Evolutionary conservation across 1,139 yeast species (phyloP).

Genomic region (Wickerhamomyces sp.): DNA sequence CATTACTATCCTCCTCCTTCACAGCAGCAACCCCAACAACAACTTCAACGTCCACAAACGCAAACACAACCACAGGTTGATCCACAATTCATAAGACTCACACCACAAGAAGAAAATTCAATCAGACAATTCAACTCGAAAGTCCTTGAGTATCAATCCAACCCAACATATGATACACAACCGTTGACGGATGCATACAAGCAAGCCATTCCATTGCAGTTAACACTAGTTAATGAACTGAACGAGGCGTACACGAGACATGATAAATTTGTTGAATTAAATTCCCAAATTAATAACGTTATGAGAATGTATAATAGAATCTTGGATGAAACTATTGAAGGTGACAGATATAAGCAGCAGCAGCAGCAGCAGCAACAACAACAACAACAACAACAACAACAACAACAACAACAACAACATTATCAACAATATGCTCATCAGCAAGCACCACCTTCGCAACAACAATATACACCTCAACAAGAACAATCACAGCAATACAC

Average conservation of each 20-base stretch:
- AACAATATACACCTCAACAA: conserved; percentile 2
- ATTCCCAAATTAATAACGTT: conserved; percentile 76
- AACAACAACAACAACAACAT: conserved; percentile 5
- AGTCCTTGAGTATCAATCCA: conserved; percentile 49
- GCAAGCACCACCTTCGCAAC: conserved; percentile 3
- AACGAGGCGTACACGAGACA: conserved; percentile 61
- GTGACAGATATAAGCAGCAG: conserved; percentile 17
- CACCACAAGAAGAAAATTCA: conserved; percentile 60
- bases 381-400: conserved; percentile 9
- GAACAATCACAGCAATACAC: conserved; percentile 2
- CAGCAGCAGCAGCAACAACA: conserved; percentile 5
- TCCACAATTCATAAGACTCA: conserved; percentile 25
- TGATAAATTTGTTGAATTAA: conserved; percentile 69
- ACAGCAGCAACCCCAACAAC: conserved; percentile 14
- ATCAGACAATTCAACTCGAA: conserved; percentile 65
- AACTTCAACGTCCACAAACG: conserved; percentile 17
- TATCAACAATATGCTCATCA: conserved; percentile 1
- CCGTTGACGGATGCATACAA: conserved; percentile 40
- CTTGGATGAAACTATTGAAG: conserved; percentile 54
- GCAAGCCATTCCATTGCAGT: conserved; percentile 60
- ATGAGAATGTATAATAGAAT: conserved; percentile 73
- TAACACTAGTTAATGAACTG: conserved; percentile 66
- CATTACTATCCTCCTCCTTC: conserved; percentile 7
- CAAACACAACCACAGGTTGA: conserved; percentile 18
- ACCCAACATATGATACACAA: conserved; percentile 46